These are phyloP conservation scores for Yueomyces sp. DNA, from an alignment of 1,139 yeast genomes.

Conservation along the genomic window DNA sequence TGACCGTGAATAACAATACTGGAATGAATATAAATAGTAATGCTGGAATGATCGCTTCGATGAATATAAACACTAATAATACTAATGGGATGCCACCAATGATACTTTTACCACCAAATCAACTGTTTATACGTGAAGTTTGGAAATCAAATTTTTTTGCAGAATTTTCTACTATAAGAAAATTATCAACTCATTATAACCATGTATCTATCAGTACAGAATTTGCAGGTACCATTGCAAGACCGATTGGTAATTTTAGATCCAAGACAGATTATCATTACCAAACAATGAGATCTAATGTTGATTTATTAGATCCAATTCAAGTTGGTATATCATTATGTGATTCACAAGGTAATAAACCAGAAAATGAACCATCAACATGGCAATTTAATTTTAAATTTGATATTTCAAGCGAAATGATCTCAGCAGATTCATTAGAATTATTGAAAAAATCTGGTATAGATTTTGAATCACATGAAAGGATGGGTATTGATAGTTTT, in stretches of 20 bases:
- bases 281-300: constrained; percentile 85
- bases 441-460: constrained; percentile 71
- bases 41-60: neutral
- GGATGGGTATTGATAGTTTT: constrained; percentile 67
- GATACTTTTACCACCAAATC: constrained; percentile 21
- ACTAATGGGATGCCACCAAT: constrained; percentile 9
- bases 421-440: constrained; percentile 62
- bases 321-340: constrained; percentile 82
- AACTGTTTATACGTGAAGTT: constrained; percentile 39
- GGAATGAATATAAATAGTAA: neutral
- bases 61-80: neutral
- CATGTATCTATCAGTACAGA: constrained; percentile 77
- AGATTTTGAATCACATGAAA: constrained; percentile 64
- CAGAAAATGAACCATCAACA: constrained; percentile 61
- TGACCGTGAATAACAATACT: no score
- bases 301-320: constrained; percentile 73
- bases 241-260: constrained; percentile 93
- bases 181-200: constrained; percentile 55
- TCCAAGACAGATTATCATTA: constrained; percentile 89
- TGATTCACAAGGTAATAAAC: constrained; percentile 64
- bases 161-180: constrained; percentile 66
- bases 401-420: constrained; percentile 71
- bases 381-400: constrained; percentile 94
- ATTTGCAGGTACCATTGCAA: constrained; percentile 90
- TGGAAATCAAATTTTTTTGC: constrained; percentile 79